Percentiles rank a stretch among this genome's conserved stretches.
phyloP scores from a whole-genome alignment of 2,329 filamentous ascomycete genomes.

The Verruconis gallopava region DNA sequence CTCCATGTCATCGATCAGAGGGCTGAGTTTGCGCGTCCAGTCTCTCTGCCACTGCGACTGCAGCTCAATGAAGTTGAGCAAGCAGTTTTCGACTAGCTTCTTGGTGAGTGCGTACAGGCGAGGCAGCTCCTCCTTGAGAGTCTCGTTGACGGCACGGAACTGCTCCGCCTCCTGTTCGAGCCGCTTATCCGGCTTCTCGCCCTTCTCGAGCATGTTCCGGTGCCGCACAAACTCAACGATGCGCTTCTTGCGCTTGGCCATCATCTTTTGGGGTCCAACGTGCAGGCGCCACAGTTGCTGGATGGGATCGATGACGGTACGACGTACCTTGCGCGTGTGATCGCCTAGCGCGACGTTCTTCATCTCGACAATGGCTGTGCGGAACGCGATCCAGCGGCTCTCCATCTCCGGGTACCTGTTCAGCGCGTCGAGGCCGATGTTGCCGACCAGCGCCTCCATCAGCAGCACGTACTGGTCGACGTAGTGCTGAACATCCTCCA shows the following conservation, averaged over 20 bases:
- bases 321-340: conserved; percentile 44
- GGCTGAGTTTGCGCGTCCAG: conserved; percentile 71
- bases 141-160: conserved; percentile 83
- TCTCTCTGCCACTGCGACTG: conserved; percentile 73
- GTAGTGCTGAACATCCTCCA: conserved; percentile 65
- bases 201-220: conserved; percentile 61
- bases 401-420: conserved; percentile 63
- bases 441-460: conserved; percentile 13
- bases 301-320: conserved; percentile 75
- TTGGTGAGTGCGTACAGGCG: conserved; percentile 71
- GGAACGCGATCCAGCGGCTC: conserved; percentile 88
- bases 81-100: conserved; percentile 68
- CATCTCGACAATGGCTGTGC: conserved; percentile 74
- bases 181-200: conserved; percentile 80
- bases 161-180: conserved; percentile 73
- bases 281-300: conserved; percentile 66
- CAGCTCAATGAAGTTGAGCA: conserved; percentile 72
- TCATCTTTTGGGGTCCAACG: conserved; percentile 71
- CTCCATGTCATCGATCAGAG: conserved; percentile 52
- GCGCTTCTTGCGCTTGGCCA: conserved; percentile 92
- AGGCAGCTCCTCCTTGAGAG: conserved; percentile 83
- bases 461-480: conserved; percentile 47
- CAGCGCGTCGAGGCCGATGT: neutral
- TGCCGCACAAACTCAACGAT: conserved; percentile 77
- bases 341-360: conserved; percentile 71